These are phyloP conservation scores for Rhododendron simsii DNA, from an alignment of 148 eudicot species.

Conservation along the genomic window DNA sequence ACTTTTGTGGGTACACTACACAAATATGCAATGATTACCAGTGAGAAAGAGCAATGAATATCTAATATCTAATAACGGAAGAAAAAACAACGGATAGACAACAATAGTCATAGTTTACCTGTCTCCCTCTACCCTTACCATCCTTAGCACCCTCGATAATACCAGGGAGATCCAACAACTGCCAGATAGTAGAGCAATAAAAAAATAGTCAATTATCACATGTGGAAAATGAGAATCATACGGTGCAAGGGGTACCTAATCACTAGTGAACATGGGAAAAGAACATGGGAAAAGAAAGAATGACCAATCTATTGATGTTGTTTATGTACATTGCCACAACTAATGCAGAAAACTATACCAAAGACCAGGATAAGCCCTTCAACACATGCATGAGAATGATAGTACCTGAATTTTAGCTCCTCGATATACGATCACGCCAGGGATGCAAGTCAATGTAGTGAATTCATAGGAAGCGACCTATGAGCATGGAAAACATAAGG, in stretches of 20 bases:
- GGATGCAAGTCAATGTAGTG: conserved; percentile 99
- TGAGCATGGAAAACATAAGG: conserved; percentile 12
- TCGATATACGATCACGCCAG: conserved; percentile 91
- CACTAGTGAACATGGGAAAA: background rate
- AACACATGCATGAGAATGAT: background rate
- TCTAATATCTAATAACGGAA: background rate
- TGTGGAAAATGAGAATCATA: background rate
- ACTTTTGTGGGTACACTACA: background rate
- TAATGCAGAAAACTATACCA: background rate
- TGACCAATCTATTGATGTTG: background rate
- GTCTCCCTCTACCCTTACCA: conserved; percentile 99
- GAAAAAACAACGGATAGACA: background rate
- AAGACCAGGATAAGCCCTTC: background rate
- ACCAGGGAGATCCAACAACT: conserved; percentile 98
- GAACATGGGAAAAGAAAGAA: background rate
- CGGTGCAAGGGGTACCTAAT: background rate
- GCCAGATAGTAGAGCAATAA: conserved; percentile 15
- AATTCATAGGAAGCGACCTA: conserved; percentile 99
- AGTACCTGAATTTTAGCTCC: conserved; percentile 98
- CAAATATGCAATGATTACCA: background rate
- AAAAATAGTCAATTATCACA: conserved; percentile 9
- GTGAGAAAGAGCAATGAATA: background rate
- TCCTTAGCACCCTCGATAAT: conserved; percentile 99
- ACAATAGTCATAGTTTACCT: conserved; percentile 43
- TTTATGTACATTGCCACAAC: background rate